A percentile compares a stretch with the other conserved stretches of the same genome.
These are phyloP conservation scores for Echinochloa phyllopogon DNA, from an alignment of 176 grass and related monocot species.

Conservation along the genomic window DNA sequence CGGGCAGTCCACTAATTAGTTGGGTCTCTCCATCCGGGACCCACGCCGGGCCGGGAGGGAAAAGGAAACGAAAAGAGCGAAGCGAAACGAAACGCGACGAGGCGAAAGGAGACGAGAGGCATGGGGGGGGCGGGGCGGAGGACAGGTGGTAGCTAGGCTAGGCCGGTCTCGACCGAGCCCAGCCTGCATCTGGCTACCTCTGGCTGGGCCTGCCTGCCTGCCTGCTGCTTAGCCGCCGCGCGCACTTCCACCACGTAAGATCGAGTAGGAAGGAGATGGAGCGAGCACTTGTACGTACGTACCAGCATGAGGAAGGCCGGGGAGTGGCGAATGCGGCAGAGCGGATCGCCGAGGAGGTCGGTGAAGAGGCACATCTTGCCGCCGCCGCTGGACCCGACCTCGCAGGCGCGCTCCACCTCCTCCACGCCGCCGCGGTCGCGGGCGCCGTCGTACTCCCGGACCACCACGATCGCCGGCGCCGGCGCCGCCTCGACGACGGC, in stretches of 20 bases:
- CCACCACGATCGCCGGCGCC: neutral
- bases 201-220: neutral
- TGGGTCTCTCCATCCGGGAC: constrained; percentile 20
- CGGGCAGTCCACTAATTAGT: constrained; percentile 20
- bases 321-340: constrained; percentile 91
- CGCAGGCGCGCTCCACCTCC: constrained; percentile 77
- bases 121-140: neutral
- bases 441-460: constrained; percentile 62
- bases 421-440: constrained; percentile 62
- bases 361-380: constrained; percentile 87
- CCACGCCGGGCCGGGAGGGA: constrained; percentile 25
- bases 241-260: constrained; percentile 21
- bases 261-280: neutral
- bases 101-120: neutral
- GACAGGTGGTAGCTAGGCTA: constrained; percentile 39
- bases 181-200: neutral
- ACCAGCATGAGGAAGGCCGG: constrained; percentile 93
- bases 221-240: neutral
- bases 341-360: constrained; percentile 91
- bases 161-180: neutral
- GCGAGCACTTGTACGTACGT: constrained; percentile 24
- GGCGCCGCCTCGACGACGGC: neutral
- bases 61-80: neutral
- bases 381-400: constrained; percentile 66
- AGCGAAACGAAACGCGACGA: neutral